These are phyloP conservation scores for Bacterosira constricta DNA, from an alignment of 108 stramenopile species.

Conservation along the genomic window DNA sequence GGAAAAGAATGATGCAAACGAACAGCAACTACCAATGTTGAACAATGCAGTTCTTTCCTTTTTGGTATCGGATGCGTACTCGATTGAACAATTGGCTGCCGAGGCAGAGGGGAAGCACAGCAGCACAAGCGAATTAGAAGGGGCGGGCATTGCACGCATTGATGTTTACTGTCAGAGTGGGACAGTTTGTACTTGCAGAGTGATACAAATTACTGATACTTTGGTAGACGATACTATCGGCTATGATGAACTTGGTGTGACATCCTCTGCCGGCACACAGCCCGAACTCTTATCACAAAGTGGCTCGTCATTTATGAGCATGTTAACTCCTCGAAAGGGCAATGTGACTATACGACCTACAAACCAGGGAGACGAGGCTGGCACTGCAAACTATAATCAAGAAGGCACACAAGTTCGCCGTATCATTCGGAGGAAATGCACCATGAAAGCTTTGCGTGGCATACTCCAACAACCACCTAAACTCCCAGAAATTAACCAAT, in stretches of 20 bases:
- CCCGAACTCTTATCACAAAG: not conserved
- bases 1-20: conserved; percentile 35
- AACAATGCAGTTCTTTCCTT: conserved; percentile 22
- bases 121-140: not conserved
- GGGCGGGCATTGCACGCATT: conserved; percentile 53
- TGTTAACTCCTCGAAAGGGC: not conserved
- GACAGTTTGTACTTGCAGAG: conserved; percentile 63
- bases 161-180: conserved; percentile 72
- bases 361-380: not conserved
- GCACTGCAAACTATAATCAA: not conserved
- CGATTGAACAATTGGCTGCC: conserved; percentile 14
- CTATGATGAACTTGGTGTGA: not conserved
- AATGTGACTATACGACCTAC: not conserved
- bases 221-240: not conserved
- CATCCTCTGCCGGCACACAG: too few relatives aligned
- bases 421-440: conserved; percentile 28
- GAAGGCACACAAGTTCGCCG: conserved; percentile 12
- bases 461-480: conserved; percentile 24
- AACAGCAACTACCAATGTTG: conserved; percentile 20
- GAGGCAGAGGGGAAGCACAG: not conserved
- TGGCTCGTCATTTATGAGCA: not conserved
- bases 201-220: conserved; percentile 22
- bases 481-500: conserved; percentile 8
- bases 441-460: conserved; percentile 6
- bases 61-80: conserved; percentile 25